Percentiles rank a stretch among this genome's conserved stretches.
phyloP scores from a whole-genome alignment of 202 grass and related monocot genomes.

The Schoenoplectus tabernaemontani region DNA sequence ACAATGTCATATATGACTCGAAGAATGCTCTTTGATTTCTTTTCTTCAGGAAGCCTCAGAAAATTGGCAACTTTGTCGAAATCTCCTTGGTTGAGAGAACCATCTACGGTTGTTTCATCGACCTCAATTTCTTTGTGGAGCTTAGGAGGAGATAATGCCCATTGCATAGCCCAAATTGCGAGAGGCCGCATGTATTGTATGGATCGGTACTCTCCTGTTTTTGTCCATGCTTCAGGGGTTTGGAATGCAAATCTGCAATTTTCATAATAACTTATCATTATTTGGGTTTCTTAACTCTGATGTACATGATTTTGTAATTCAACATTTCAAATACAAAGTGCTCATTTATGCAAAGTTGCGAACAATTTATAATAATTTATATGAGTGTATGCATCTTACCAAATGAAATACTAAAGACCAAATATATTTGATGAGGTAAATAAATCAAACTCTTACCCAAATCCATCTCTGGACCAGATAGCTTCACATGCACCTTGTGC shows the following conservation, averaged over 20 bases:
- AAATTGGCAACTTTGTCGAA: conserved; percentile 54
- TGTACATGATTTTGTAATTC: no score
- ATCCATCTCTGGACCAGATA: conserved; percentile 42
- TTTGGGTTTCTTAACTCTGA: neutral
- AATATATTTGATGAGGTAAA: neutral
- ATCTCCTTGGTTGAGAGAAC: conserved; percentile 24
- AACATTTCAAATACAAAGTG: neutral
- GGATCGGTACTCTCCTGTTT: conserved; percentile 40
- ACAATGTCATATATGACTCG: conserved; percentile 33
- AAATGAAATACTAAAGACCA: no score
- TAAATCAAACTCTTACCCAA: conserved; percentile 28
- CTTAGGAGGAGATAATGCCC: conserved; percentile 58
- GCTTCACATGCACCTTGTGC: conserved; percentile 60
- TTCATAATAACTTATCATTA: neutral
- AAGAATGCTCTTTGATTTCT: conserved; percentile 28
- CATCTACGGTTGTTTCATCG: neutral
- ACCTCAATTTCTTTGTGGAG: conserved; percentile 30
- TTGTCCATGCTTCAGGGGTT: conserved; percentile 77
- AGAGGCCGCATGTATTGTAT: conserved; percentile 88
- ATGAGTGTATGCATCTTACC: neutral
- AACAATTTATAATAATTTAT: neutral
- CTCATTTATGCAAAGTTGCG: neutral
- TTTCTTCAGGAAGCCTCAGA: conserved; percentile 54
- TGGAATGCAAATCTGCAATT: conserved; percentile 53
- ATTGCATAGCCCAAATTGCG: conserved; percentile 75